Evolutionary conservation across 345 rosid species (phyloP), one percentile per base, ranked within the genome.

Genomic region (Acer campestre): DNA sequence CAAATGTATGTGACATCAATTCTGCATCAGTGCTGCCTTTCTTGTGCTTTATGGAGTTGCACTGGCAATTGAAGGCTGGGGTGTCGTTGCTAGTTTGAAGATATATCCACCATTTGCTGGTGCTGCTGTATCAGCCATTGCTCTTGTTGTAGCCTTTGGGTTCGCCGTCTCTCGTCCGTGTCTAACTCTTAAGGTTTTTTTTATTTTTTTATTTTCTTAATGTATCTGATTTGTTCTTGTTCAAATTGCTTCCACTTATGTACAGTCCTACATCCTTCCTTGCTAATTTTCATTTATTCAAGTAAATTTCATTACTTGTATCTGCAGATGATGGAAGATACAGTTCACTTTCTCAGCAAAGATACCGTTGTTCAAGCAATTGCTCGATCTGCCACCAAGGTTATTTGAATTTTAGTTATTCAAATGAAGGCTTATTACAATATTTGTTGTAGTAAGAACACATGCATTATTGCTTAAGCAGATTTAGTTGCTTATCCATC

Each of bases 161-260:
- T 97, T 97, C 82, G 99, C 99, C 12, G 99, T 97, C 83, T 97
- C 99, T 75, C 98, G 99, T 75, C 97, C 99, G 11, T 97, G 99
- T 84, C 85, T 97, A 82, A 93, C 98, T 79, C 98, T 97, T 67
- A 86, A 97, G 98, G 99, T 94, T 62, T 70, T 87, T 75, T 25
- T 25, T 22, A 61, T 77, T 79, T 14, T 61, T 59, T 13, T 87
- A 73, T 22, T 65, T 77, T 79, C 13, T 61, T 59, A 44, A 16
- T 70, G 25, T 61, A 27, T 74, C 68, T 61, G 68, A 59, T 67
- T 25, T 25, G 29, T 44, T 13, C 12, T 66, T 77, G 18, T 55
- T 48, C 25, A 77, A 25, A 48, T 64, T 31, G 40, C 46, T 70
- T 67, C 55, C 14, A 18, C n/a, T 51, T 40, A 63, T 58, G 23